Evolutionary conservation across 164 flowering plant species (phyloP).

Genomic region (Malania oleifera): DNA sequence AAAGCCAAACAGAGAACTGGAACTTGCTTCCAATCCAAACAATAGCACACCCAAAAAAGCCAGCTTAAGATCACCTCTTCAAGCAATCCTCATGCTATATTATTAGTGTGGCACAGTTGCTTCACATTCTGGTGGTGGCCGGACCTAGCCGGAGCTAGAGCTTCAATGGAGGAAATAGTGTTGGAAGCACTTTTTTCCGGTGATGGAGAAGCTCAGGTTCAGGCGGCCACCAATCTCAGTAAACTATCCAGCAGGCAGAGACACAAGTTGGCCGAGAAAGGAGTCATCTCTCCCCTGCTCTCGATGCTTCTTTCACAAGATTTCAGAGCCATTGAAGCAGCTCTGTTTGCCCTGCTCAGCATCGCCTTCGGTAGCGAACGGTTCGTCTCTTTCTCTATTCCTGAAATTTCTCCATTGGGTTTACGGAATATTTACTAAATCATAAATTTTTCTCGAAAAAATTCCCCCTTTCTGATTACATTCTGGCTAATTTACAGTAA

Average conservation of each 20-base stretch:
- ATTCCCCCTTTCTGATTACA: background rate
- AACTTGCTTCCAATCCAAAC: slow-evolving; percentile 36
- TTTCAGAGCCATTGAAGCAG: slow-evolving; percentile 37
- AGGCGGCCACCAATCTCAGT: slow-evolving; percentile 31
- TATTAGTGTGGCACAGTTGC: too few species aligned
- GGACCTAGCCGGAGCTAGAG: slow-evolving; percentile 10
- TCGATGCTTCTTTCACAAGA: slow-evolving; percentile 37
- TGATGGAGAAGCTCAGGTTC: slow-evolving; percentile 31
- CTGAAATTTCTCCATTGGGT: background rate
- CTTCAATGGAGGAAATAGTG: slow-evolving; percentile 34
- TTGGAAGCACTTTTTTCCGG: slow-evolving; percentile 33
- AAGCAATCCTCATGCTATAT: slow-evolving; percentile 34
- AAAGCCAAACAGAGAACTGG: slow-evolving; percentile 15
- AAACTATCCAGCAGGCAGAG: slow-evolving; percentile 31
- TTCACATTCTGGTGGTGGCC: too few species aligned
- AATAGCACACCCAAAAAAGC: slow-evolving; percentile 18
- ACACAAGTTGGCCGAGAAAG: slow-evolving; percentile 36
- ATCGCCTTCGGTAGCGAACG: slow-evolving; percentile 55
- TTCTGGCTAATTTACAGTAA: slow-evolving; percentile 34
- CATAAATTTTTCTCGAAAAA: background rate
- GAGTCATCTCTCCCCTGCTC: slow-evolving; percentile 35
- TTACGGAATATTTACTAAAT: background rate
- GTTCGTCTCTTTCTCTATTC: slow-evolving; percentile 16
- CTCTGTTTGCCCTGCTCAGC: slow-evolving; percentile 55
- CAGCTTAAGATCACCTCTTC: slow-evolving; percentile 18